Conservation (phyloP, 2,329 filamentous ascomycete species). For the Cercospora beticola region DNA sequence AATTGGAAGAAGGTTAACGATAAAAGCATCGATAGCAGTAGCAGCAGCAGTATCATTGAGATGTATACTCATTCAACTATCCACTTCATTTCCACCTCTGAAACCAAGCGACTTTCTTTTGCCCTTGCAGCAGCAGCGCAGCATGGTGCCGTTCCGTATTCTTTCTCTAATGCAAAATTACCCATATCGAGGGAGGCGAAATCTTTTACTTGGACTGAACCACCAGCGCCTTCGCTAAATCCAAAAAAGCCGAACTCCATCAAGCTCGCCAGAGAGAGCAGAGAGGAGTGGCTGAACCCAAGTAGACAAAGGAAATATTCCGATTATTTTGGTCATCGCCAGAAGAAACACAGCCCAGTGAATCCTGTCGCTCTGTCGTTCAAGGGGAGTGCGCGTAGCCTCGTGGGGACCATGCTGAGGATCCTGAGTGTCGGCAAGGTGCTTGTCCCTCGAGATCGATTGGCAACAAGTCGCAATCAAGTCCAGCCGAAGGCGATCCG, state of each 20-base stretch:
- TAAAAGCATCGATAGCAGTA: not conserved
- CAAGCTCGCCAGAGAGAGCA: not conserved
- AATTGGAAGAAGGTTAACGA: not conserved
- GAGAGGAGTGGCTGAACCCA: not conserved
- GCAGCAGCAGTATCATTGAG: not conserved
- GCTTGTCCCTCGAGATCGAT: not conserved
- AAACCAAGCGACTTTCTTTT: not conserved
- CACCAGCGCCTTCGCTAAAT: constrained; percentile 22
- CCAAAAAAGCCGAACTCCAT: not conserved
- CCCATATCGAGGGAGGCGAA: not conserved
- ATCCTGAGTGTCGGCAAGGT: not conserved
- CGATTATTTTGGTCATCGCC: not conserved
- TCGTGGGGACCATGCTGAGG: not conserved
- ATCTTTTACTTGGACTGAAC: not conserved
- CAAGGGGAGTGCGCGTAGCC: not conserved
- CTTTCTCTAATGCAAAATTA: not conserved
- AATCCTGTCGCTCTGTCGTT: not conserved
- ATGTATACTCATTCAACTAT: not conserved
- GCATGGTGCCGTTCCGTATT: not conserved
- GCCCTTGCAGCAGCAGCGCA: not conserved
- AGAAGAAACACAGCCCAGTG: not conserved
- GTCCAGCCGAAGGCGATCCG: not conserved
- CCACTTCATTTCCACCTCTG: not conserved
- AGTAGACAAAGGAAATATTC: not conserved
- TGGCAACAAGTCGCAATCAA: not conserved